These are phyloP conservation scores for Colletotrichum sidae DNA, from an alignment of 2,329 filamentous ascomycete genomes.

Conservation along the genomic window DNA sequence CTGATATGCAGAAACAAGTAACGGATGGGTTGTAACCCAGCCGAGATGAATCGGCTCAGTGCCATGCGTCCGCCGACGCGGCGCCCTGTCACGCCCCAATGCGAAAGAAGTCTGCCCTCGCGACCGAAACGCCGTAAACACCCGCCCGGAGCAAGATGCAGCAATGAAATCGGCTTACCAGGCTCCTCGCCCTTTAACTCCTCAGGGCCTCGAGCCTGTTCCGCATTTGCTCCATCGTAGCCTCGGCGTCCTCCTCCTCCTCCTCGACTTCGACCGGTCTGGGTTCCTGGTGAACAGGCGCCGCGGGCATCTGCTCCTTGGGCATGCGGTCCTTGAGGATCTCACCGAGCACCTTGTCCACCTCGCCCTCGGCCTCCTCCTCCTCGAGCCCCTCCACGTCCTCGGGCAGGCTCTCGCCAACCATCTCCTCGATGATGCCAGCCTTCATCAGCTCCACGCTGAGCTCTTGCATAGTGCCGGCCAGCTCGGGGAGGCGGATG, in stretches of 20 bases:
- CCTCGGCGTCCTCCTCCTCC: conserved; percentile 86
- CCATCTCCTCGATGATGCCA: conserved; percentile 98
- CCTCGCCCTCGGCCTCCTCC: conserved; percentile 79
- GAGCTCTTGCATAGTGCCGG: conserved; percentile 89
- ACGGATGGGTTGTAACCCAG: neutral
- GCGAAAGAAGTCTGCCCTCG: neutral
- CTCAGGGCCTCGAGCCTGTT: conserved; percentile 90
- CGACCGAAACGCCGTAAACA: conserved; percentile 30
- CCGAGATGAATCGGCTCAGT: neutral
- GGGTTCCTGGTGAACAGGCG: conserved; percentile 65
- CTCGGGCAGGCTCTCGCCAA: conserved; percentile 85
- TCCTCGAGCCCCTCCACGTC: conserved; percentile 78
- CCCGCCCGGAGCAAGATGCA: conserved; percentile 33
- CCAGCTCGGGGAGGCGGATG: conserved; percentile 86
- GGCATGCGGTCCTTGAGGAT: conserved; percentile 82
- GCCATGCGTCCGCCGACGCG: conserved; percentile 1
- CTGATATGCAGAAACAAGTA: conserved; percentile 13
- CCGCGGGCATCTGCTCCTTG: conserved; percentile 70
- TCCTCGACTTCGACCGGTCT: conserved; percentile 64
- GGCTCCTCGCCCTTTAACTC: conserved; percentile 65
- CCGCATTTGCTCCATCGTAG: conserved; percentile 93
- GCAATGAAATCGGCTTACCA: neutral
- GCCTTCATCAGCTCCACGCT: conserved; percentile 91
- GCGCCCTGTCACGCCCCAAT: conserved; percentile 15
- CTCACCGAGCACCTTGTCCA: conserved; percentile 93